Conservation (phyloP, 208 protist genomes). For the Trypanosoma scelopori region DNA sequence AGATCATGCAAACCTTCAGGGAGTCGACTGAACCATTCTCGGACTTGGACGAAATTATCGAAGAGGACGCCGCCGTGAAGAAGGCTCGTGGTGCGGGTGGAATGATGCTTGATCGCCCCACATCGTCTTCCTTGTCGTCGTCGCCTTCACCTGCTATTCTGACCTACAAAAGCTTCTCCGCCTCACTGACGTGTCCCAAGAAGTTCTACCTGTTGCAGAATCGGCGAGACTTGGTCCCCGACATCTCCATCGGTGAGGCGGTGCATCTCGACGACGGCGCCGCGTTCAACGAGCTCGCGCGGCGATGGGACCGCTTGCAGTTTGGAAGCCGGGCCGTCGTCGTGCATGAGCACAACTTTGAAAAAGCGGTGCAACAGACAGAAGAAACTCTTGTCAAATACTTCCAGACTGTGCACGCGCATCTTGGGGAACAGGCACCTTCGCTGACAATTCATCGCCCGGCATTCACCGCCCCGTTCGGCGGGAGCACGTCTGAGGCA, state of each 20-base stretch:
- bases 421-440: conserved; percentile 79
- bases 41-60: conserved; percentile 69
- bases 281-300: conserved; percentile 86
- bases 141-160: conserved; percentile 27
- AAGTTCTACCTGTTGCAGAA: conserved; percentile 82
- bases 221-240: conserved; percentile 53
- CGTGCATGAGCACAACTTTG: conserved; percentile 63
- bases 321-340: conserved; percentile 82
- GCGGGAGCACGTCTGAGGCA: not conserved
- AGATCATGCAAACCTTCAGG: conserved; percentile 37
- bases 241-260: conserved; percentile 70
- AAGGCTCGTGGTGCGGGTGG: not conserved
- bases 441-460: conserved; percentile 83
- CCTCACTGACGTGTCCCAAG: conserved; percentile 79
- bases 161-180: conserved; percentile 63
- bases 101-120: no score
- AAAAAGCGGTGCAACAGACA: conserved; percentile 66
- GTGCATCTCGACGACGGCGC: conserved; percentile 82
- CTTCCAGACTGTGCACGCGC: conserved; percentile 73
- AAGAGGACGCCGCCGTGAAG: conserved; percentile 3
- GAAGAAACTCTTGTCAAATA: conserved; percentile 72
- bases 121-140: not conserved
- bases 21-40: conserved; percentile 47
- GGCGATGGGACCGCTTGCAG: conserved; percentile 85
- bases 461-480: conserved; percentile 69